Conservation (phyloP, 371 early-diverging fungal species). For the Mortierella sp. region DNA sequence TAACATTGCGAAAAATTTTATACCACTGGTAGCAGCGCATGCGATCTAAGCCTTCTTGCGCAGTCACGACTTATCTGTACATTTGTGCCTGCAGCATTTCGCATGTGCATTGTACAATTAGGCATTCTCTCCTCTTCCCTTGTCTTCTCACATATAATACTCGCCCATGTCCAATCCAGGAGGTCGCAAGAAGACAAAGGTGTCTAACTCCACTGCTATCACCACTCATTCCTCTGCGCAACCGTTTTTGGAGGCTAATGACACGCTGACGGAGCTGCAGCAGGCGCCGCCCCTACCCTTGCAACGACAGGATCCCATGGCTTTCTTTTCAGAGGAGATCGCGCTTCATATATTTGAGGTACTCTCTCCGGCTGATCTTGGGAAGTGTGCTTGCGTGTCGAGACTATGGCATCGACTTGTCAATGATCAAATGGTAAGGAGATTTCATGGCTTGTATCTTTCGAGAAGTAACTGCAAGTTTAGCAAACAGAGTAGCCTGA, state of each 20-base stretch:
- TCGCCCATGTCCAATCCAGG: not conserved
- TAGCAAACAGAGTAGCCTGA: not conserved
- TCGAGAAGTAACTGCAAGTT: not conserved
- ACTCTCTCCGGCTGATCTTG: constrained; percentile 41
- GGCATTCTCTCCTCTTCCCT: not conserved
- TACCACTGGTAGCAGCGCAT: not conserved
- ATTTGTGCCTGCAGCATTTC: not conserved
- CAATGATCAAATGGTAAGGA: constrained; percentile 48
- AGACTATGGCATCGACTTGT: constrained; percentile 51
- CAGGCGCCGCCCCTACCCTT: not conserved
- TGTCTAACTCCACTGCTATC: not conserved
- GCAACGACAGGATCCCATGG: constrained; percentile 26
- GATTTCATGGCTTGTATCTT: not conserved
- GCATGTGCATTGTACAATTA: too few relatives aligned
- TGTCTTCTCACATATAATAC: not conserved
- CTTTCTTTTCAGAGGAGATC: constrained; percentile 48
- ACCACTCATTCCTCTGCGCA: not conserved
- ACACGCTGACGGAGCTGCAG: not conserved
- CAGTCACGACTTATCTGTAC: not conserved
- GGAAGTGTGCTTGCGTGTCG: constrained; percentile 47
- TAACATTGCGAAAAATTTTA: not conserved
- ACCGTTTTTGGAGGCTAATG: not conserved
- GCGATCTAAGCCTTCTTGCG: not conserved
- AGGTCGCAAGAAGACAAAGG: not conserved
- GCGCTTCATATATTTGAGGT: constrained; percentile 39